Conservation (phyloP, 2,329 filamentous ascomycete genomes). For the Lojkania enalia region DNA sequence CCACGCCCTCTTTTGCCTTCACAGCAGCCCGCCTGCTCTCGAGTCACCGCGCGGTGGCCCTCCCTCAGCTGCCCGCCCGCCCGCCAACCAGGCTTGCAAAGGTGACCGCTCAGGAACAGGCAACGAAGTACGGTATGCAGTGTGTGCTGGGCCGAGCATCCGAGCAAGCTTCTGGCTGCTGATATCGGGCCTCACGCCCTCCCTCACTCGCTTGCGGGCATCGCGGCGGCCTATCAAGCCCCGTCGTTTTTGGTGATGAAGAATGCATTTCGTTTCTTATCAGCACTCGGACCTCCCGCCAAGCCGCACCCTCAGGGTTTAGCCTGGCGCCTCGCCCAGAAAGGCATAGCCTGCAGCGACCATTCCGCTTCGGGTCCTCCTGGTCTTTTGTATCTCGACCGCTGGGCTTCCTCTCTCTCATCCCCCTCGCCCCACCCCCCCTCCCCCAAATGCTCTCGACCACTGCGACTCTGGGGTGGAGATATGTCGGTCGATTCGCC, state of each 20-base stretch:
- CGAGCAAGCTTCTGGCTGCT: not conserved
- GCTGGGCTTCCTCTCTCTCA: no score
- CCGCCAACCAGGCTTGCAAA: not conserved
- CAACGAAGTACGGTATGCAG: not conserved
- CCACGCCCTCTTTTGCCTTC: no score
- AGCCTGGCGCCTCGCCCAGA: no score
- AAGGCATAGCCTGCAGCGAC: no score
- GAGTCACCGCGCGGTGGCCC: no score
- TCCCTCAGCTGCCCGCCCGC: not conserved
- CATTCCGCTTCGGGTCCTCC: not conserved
- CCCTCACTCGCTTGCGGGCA: no score
- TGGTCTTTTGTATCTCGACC: no score
- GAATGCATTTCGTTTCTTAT: conserved; percentile 16
- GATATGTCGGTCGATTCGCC: not conserved
- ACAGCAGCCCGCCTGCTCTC: no score
- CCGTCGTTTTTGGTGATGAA: conserved; percentile 9
- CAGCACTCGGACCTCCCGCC: conserved; percentile 6
- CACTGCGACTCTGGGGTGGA: not conserved
- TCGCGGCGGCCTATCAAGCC: conserved; percentile 12
- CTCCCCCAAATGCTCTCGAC: not conserved
- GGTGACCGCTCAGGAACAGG: not conserved
- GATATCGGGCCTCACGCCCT: no score
- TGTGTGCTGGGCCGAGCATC: not conserved
- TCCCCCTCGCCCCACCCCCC: no score
- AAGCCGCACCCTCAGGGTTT: no score